phyloP scores from a whole-genome alignment of 179 eudicot genomes.

The Camellia oleifera region DNA sequence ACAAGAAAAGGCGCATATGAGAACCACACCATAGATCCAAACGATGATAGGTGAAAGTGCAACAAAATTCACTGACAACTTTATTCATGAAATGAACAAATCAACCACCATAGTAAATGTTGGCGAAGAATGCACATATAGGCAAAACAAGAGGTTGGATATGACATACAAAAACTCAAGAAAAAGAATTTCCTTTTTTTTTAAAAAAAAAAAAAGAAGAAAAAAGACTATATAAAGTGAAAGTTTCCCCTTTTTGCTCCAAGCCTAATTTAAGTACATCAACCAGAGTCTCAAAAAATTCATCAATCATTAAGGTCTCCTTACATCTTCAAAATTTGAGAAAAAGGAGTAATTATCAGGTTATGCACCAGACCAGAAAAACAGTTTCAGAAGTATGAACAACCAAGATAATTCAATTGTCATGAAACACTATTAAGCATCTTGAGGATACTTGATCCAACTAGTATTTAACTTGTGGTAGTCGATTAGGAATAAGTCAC shows the following conservation, averaged over 20 bases:
- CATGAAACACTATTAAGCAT: not conserved
- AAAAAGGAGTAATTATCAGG: not conserved
- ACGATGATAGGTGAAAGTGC: not conserved
- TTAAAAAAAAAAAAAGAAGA: too few relatives aligned
- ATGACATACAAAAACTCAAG: not conserved
- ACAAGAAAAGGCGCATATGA: constrained; percentile 11
- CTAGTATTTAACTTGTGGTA: not conserved
- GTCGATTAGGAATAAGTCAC: not conserved
- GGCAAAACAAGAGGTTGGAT: not conserved
- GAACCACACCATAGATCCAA: not conserved
- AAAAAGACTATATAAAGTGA: not conserved
- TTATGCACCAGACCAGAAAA: not conserved
- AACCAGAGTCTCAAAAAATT: not conserved
- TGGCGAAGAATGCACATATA: not conserved
- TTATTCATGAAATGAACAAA: constrained; percentile 1
- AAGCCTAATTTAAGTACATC: not conserved
- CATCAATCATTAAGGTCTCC: not conserved
- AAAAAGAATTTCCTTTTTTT: not conserved
- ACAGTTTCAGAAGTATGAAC: not conserved
- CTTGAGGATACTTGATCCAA: not conserved
- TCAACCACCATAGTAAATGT: not conserved
- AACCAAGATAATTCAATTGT: not conserved
- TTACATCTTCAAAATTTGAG: not conserved
- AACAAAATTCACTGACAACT: not conserved
- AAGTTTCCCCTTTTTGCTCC: not conserved